phyloP scores from a whole-genome alignment of 257 asterid species.

The Primulina eburnea region DNA sequence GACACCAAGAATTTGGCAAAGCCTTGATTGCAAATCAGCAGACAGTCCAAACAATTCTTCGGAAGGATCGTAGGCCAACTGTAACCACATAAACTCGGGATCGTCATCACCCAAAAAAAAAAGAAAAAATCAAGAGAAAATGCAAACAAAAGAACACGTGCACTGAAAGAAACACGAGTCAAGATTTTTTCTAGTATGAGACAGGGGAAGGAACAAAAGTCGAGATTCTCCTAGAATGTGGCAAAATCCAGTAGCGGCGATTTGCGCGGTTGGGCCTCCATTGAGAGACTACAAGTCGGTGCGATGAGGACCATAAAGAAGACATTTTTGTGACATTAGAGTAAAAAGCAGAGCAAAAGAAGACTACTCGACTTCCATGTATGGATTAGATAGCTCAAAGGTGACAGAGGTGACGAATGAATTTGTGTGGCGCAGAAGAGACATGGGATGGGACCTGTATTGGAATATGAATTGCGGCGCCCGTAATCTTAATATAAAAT shows the following conservation, averaged over 20 bases:
- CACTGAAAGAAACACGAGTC: background rate
- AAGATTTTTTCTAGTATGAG: slow-evolving; percentile 21
- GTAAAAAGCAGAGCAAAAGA: slow-evolving; percentile 2
- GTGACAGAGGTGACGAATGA: background rate
- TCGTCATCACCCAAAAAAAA: background rate
- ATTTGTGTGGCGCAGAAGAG: background rate
- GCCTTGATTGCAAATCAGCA: slow-evolving; percentile 75
- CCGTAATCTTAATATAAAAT: background rate
- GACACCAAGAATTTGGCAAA: slow-evolving; percentile 19
- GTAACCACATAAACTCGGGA: slow-evolving; percentile 25
- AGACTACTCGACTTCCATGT: slow-evolving; percentile 27
- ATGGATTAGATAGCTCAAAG: slow-evolving; percentile 12
- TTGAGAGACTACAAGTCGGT: slow-evolving; percentile 40
- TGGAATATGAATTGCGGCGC: background rate
- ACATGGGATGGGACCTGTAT: background rate
- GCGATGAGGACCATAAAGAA: slow-evolving; percentile 48
- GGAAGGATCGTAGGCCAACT: slow-evolving; percentile 79
- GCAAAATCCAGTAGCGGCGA: slow-evolving; percentile 43
- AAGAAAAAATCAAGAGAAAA: slow-evolving; percentile 2
- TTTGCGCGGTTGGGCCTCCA: slow-evolving; percentile 41
- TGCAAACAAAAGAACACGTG: background rate
- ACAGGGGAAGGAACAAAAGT: slow-evolving; percentile 38
- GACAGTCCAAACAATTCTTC: slow-evolving; percentile 80
- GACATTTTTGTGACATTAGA: slow-evolving; percentile 34
- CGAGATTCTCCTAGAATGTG: slow-evolving; percentile 40